Evolutionary conservation across 2,329 filamentous ascomycete species (phyloP), one percentile per base, ranked within the genome.

Genomic region (Aureobasidium sp.): DNA sequence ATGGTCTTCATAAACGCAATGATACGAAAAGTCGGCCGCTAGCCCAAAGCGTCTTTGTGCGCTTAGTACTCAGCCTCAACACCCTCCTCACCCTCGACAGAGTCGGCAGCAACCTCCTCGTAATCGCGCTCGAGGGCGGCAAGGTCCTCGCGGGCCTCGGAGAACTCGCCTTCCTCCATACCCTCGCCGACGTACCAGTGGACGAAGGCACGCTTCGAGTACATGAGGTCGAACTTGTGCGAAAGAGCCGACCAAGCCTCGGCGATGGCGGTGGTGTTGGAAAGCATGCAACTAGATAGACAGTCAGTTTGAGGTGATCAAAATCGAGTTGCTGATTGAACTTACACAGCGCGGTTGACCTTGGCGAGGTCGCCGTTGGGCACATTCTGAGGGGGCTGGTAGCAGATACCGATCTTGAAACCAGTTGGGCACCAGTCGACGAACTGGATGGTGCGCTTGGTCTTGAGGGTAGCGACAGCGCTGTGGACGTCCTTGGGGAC

Each of bases 101-200:
- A 96, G 80, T 97, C 93, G 72, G 91, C 90, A 68, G 92, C 93
- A 74, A 97, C 94, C 82, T 99, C 94, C 82, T 97, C 93, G 81
- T 99, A 99, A 77, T 99, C 93, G 71, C 92, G 88, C 86, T 99
- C 94, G 67, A 99, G 85, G 71, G 94, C 94, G 77, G 94, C 94
- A 77, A 99, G 82, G 81, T 99, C 94, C 82, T 99, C 94, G 78
- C 94, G 92, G 68, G 94, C 94, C 84, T 99, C 94, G 63, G 91
- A 96, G 86, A 99, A 99, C 81, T 99, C 94, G 79, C 94, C 94
- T 80, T 99, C 94, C 85, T 99, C 94, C 94, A 99, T 99, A 87
- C 94, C 94, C 84, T 97, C 94, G 82, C 94, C 94, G 75, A 99
- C 94, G 74, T 97, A 99, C 94, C 94, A 99, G 82, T 99, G 94